Conservation (phyloP, 257 asterid genomes). For the Verbascum thapsus region DNA sequence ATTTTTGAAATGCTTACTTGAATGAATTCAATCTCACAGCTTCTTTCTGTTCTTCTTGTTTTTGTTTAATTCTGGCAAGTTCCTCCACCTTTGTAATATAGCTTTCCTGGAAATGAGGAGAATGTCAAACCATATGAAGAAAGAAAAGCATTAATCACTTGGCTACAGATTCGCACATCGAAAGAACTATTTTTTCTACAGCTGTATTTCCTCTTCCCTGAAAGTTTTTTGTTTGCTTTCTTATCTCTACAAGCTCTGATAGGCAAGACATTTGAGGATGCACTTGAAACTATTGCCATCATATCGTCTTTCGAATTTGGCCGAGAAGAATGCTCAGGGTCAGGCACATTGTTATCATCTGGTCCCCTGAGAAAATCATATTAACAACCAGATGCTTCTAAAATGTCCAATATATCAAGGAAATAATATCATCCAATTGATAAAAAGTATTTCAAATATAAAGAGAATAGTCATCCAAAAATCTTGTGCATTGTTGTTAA, state of each 20-base stretch:
- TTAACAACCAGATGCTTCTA: conserved; percentile 28
- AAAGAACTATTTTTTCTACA: conserved; percentile 36
- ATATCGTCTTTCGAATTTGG: conserved; percentile 37
- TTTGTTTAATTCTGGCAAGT: conserved; percentile 75
- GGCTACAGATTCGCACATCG: conserved; percentile 49
- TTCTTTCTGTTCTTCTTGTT: conserved; percentile 76
- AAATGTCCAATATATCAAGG: conserved; percentile 5
- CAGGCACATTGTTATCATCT: conserved; percentile 35
- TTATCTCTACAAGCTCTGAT: conserved; percentile 18
- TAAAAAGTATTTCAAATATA: background rate
- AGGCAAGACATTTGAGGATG: conserved; percentile 33
- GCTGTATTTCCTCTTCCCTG: conserved; percentile 42
- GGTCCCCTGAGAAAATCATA: conserved; percentile 29
- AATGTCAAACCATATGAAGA: conserved; percentile 18
- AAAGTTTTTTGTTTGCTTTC: conserved; percentile 32
- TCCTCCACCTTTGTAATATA: conserved; percentile 74
- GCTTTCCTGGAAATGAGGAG: conserved; percentile 54
- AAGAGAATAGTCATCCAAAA: too few species aligned
- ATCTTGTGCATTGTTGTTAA: background rate
- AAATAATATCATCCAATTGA: background rate
- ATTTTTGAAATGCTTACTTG: conserved; percentile 62
- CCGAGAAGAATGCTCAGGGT: conserved; percentile 34
- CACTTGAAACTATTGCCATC: conserved; percentile 38
- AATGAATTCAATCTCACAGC: conserved; percentile 81
- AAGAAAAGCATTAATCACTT: conserved; percentile 13